These are phyloP conservation scores for Auricularia auricula-judae DNA, from an alignment of 768 basidiomycete genomes.

Conservation along the genomic window DNA sequence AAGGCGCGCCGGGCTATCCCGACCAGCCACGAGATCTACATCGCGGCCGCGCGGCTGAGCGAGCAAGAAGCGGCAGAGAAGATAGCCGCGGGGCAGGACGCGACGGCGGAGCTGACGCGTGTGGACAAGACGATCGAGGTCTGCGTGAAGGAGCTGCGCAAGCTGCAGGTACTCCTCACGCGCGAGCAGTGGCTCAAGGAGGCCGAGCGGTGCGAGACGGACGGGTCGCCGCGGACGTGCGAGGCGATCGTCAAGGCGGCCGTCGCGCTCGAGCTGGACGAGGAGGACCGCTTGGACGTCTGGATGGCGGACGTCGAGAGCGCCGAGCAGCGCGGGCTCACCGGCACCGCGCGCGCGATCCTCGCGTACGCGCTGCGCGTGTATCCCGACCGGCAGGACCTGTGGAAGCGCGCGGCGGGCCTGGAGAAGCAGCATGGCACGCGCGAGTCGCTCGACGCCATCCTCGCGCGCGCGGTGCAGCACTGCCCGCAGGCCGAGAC, in stretches of 20 bases:
- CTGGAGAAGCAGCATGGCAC: conserved; percentile 88
- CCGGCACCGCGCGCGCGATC: conserved; percentile 79
- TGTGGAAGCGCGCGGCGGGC: conserved; percentile 89
- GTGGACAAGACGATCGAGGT: conserved; percentile 87
- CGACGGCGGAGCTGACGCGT: conserved; percentile 50
- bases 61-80: conserved; percentile 61
- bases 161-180: conserved; percentile 74
- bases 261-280: conserved; percentile 86
- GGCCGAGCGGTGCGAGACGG: conserved; percentile 81
- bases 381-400: conserved; percentile 71
- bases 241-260: conserved; percentile 95
- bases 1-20: conserved; percentile 90
- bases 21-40: conserved; percentile 98
- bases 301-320: conserved; percentile 90
- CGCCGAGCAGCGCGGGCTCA: conserved; percentile 58
- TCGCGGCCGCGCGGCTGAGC: conserved; percentile 84
- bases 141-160: conserved; percentile 67
- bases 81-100: conserved; percentile 25
- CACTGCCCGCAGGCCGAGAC: conserved; percentile 94
- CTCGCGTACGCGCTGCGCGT: conserved; percentile 86
- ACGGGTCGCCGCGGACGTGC: conserved; percentile 76
- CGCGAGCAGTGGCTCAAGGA: conserved; percentile 96
- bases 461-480: conserved; percentile 72
- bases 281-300: conserved; percentile 81
- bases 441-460: conserved; percentile 68